Conservation (phyloP, 169 alveolate genomes). For the Cryptosporidium viatorum region DNA sequence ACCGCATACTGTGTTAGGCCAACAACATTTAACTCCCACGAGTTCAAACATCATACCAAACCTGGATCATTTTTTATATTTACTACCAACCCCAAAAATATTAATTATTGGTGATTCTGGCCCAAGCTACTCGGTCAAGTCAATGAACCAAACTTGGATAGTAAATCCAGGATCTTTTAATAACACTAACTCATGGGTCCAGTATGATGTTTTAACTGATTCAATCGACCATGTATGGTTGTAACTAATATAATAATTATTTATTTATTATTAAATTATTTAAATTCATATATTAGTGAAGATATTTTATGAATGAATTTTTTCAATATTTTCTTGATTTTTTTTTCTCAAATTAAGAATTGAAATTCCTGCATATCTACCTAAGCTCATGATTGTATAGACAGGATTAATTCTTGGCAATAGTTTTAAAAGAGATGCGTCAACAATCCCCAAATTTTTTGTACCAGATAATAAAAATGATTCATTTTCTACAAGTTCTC, state of each 20-base stretch:
- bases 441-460: constrained; percentile 53
- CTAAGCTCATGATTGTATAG: constrained; percentile 37
- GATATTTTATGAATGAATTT: background rate
- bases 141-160: constrained; percentile 36
- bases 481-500: constrained; percentile 69
- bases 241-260: background rate
- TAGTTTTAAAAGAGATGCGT: constrained; percentile 59
- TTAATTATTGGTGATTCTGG: constrained; percentile 52
- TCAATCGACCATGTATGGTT: constrained; percentile 57
- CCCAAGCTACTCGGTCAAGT: constrained; percentile 58
- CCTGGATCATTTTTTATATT: constrained; percentile 21
- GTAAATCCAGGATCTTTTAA: constrained; percentile 72
- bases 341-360: constrained; percentile 16
- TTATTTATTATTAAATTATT: background rate
- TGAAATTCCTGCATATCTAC: constrained; percentile 71
- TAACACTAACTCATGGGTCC: constrained; percentile 64
- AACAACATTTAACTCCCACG: constrained; percentile 52
- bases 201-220: constrained; percentile 8
- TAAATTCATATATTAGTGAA: background rate
- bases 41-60: constrained; percentile 49
- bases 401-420: constrained; percentile 66
- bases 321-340: background rate
- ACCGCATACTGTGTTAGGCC: constrained; percentile 65
- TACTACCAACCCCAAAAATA: constrained; percentile 59
- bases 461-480: constrained; percentile 45